A percentile compares a stretch with the other conserved stretches of the same genome.
Conservation (phyloP, 306 rosid species). For the Malus asiatica region DNA sequence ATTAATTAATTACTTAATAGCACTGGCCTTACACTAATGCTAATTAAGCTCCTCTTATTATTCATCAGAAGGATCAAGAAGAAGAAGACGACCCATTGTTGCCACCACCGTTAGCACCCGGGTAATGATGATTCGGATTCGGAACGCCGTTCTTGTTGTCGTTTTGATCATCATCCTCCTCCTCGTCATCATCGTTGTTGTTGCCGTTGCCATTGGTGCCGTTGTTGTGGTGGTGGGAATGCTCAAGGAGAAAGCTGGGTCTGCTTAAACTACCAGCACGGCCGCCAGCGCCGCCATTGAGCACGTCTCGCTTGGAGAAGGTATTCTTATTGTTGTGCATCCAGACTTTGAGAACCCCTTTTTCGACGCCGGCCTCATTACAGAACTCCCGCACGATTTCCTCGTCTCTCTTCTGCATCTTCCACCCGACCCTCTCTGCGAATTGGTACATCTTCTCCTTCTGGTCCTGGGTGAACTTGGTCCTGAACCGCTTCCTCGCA, state of each 20-base stretch:
- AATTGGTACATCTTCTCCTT: constrained; percentile 81
- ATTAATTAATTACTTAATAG: constrained; percentile 24
- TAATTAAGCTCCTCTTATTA: constrained; percentile 29
- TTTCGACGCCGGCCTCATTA: constrained; percentile 56
- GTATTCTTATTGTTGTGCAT: constrained; percentile 96
- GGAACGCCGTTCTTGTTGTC: neutral
- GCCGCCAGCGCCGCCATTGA: neutral
- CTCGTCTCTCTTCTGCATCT: constrained; percentile 91
- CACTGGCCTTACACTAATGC: constrained; percentile 36
- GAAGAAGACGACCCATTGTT: constrained; percentile 93
- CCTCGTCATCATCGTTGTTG: neutral
- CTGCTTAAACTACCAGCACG: neutral
- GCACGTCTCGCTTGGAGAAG: constrained; percentile 32
- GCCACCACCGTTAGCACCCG: constrained; percentile 20
- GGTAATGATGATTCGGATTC: constrained; percentile 25
- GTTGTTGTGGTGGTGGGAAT: constrained; percentile 8
- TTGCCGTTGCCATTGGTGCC: neutral
- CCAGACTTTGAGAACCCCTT: constrained; percentile 85
- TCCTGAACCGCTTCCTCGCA: constrained; percentile 59
- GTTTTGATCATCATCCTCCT: neutral
- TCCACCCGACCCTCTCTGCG: constrained; percentile 82
- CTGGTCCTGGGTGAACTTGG: constrained; percentile 72
- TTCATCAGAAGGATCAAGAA: constrained; percentile 48
- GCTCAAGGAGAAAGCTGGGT: constrained; percentile 16
- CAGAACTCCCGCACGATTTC: constrained; percentile 54